A percentile compares a stretch with the other conserved stretches of the same genome.
phyloP scores from a whole-genome alignment of 1,284 basidiomycete species.

The Pyrrhoderma lamaoense region DNA sequence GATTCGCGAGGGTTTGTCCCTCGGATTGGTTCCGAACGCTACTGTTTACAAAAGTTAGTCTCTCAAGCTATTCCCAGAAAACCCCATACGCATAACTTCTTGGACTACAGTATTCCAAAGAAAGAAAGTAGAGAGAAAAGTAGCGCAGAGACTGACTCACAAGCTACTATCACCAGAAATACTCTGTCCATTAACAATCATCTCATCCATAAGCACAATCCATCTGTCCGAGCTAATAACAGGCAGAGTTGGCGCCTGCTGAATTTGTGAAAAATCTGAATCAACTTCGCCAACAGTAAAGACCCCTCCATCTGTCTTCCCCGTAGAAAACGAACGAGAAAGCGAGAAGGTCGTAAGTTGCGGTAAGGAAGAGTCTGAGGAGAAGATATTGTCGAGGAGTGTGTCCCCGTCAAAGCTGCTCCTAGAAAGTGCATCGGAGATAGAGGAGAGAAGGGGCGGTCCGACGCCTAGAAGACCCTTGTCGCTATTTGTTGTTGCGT shows the following conservation, averaged over 20 bases:
- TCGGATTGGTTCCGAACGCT: slow-evolving; percentile 4
- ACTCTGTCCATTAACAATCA: slow-evolving; percentile 17
- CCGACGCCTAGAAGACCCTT: slow-evolving; percentile 18
- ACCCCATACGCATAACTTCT: too few relatives aligned
- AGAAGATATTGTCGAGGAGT: slow-evolving; percentile 17
- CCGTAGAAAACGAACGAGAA: slow-evolving; percentile 14
- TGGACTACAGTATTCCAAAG: neutral
- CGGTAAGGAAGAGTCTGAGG: slow-evolving; percentile 11
- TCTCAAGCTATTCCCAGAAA: too few relatives aligned
- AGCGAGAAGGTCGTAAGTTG: slow-evolving; percentile 18
- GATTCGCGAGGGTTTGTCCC: slow-evolving; percentile 17
- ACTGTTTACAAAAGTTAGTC: neutral
- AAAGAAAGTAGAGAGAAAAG: neutral
- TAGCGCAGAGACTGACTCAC: slow-evolving; percentile 4
- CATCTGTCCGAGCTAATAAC: slow-evolving; percentile 17
- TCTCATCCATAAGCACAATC: slow-evolving; percentile 17
- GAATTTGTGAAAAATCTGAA: slow-evolving; percentile 5
- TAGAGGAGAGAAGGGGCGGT: slow-evolving; percentile 16
- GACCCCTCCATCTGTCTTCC: slow-evolving; percentile 15
- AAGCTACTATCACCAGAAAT: slow-evolving; percentile 12
- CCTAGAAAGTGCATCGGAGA: slow-evolving; percentile 6
- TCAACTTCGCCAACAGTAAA: slow-evolving; percentile 19
- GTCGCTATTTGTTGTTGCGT: slow-evolving; percentile 18
- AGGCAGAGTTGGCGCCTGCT: neutral
- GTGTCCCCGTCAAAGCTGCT: slow-evolving; percentile 13